phyloP scores from a whole-genome alignment of 2,329 filamentous ascomycete genomes.

The Geosmithia morbida region DNA sequence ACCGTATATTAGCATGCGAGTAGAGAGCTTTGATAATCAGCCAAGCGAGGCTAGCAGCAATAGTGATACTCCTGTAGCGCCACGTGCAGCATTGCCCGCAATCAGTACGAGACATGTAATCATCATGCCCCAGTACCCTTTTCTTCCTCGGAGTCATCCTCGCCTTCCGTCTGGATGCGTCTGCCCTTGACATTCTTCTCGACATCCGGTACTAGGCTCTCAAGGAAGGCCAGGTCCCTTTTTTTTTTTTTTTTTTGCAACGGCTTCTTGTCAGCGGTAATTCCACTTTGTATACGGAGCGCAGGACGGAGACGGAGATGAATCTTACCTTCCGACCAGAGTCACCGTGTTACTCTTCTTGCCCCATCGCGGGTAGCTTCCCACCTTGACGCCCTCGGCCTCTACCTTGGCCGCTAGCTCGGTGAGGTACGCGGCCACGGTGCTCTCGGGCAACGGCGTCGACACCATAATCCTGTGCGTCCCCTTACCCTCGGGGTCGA shows the following conservation, averaged over 20 bases:
- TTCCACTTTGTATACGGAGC: background rate
- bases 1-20: too few species aligned
- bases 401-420: conserved; percentile 61
- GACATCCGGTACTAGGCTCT: conserved; percentile 66
- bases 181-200: conserved; percentile 61
- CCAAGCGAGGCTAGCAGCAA: too few species aligned
- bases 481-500: conserved; percentile 69
- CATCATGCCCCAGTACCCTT: conserved; percentile 1
- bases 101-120: too few species aligned
- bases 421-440: conserved; percentile 70
- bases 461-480: conserved; percentile 68
- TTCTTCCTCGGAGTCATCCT: conserved; percentile 33
- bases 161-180: conserved; percentile 55
- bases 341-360: conserved; percentile 83
- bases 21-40: too few species aligned
- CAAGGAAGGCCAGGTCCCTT: conserved; percentile 61
- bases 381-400: conserved; percentile 74
- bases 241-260: background rate
- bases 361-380: conserved; percentile 88
- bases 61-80: too few species aligned
- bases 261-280: background rate
- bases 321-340: conserved; percentile 48
- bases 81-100: background rate
- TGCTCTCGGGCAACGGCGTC: conserved; percentile 78
- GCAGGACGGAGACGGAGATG: background rate